Conservation (phyloP, 2,329 filamentous ascomycete genomes). For the Cercospora brassicicola region DNA sequence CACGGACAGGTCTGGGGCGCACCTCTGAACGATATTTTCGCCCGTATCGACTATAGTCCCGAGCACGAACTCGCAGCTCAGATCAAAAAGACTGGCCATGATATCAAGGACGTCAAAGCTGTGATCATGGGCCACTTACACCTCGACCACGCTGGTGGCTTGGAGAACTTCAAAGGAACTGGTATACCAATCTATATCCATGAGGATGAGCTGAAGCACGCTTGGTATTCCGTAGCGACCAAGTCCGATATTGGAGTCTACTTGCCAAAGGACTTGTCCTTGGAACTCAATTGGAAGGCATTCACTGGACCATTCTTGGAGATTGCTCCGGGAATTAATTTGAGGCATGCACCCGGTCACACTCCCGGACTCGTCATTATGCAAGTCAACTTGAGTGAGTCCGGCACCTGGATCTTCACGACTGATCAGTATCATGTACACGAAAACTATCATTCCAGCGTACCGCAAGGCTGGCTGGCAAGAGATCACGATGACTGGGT, state of each 20-base stretch:
- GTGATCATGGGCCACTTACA: constrained; percentile 42
- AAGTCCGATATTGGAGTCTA: constrained; percentile 37
- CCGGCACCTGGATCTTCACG: constrained; percentile 40
- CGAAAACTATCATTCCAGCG: constrained; percentile 40
- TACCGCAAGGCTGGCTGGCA: constrained; percentile 43
- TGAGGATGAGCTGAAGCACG: constrained; percentile 42
- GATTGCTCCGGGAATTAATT: constrained; percentile 38
- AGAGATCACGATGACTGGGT: constrained; percentile 43
- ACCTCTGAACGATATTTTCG: constrained; percentile 39
- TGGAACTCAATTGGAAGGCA: constrained; percentile 42
- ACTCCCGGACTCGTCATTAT: constrained; percentile 41
- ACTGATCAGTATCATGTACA: constrained; percentile 43
- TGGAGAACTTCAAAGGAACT: constrained; percentile 40
- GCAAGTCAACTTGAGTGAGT: constrained; percentile 41
- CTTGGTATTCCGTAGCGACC: constrained; percentile 42
- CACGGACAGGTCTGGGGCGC: constrained; percentile 22
- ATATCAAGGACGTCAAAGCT: constrained; percentile 41
- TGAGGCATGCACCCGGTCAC: constrained; percentile 42
- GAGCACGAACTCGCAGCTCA: constrained; percentile 27
- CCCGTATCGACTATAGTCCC: constrained; percentile 32
- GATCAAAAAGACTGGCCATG: constrained; percentile 35
- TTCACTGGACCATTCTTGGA: constrained; percentile 39
- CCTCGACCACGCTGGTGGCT: constrained; percentile 40
- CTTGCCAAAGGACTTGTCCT: constrained; percentile 41
- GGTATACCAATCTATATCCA: constrained; percentile 42